Base-by-base conservation (phyloP, 495 filamentous ascomycete species). In the Lasiosphaeriaceae sp. region DNA sequence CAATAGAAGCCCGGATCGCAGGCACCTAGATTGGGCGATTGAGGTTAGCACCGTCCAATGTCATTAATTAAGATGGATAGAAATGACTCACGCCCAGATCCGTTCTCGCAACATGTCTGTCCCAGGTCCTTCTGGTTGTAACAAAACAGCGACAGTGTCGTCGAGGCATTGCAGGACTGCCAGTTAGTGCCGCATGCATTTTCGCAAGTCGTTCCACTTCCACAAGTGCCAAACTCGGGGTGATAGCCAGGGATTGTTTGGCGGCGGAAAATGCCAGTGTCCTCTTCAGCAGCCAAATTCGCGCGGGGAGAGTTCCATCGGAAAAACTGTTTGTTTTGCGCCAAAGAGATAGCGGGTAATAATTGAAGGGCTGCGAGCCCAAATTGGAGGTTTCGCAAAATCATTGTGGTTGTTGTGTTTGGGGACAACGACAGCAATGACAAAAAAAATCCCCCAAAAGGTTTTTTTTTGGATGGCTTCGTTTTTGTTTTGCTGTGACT, bases 81-180 rank as follows among this genome's bases (percentile, higher is more conserved):
- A 0, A 17, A 9, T 12, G 1, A 63, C 63, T 37, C 22, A 67
- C 67, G 61, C 24, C 67, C 67, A 23, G 64, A 67, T 1, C 58
- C 65, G 34, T 70, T 66, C 26, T 64, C 62, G 49, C 67, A 70
- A 31, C 67, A 70, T 0, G 59, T 61, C 55, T 70, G 67, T 29
- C 48, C 48, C 19, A 68, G 49, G 11, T 66, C 57, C n/a, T 52
- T 60, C 21, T 60, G 54, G 61, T 70, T 70, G 59, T 68, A 70
- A 57, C 67, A 70, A 34, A 68, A 70, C 44, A 70, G 50, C 14
- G 67, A 67, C n/a, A 70, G 55, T 6, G 50, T 48, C 0, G 67
- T 70, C 16, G 58, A 61, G 7, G 67, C 67, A 21, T 56, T 52
- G 57, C 67, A 70, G 1, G 63, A 62, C 19, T 55, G 9, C 61